Percentiles rank a stretch among this genome's conserved stretches.
These are phyloP conservation scores for Fusarium siculi DNA, from an alignment of 2,329 filamentous ascomycete species.

Conservation along the genomic window DNA sequence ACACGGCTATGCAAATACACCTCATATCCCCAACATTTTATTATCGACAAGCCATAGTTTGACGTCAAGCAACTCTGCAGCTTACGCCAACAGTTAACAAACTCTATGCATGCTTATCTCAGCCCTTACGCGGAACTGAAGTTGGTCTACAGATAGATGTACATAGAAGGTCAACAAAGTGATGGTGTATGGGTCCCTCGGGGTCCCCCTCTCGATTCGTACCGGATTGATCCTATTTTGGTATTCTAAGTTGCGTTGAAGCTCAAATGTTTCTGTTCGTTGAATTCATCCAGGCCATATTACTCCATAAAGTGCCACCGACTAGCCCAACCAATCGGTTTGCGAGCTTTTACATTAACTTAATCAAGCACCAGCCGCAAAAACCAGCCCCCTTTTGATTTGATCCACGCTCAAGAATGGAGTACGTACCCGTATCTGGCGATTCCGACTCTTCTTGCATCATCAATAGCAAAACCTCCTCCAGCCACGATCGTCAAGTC, in stretches of 20 bases:
- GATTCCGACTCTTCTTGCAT: conserved; percentile 14
- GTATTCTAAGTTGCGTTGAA: conserved; percentile 38
- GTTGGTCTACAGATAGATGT: background rate
- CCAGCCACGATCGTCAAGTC: conserved; percentile 24
- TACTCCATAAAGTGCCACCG: conserved; percentile 38
- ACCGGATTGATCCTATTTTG: conserved; percentile 31
- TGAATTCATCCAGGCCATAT: conserved; percentile 36
- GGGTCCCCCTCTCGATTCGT: conserved; percentile 2
- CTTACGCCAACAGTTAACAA: conserved; percentile 23
- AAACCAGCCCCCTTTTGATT: conserved; percentile 37
- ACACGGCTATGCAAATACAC: conserved; percentile 15
- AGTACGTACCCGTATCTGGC: conserved; percentile 9
- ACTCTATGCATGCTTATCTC: conserved; percentile 18
- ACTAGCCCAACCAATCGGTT: conserved; percentile 31
- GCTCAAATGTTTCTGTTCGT: conserved; percentile 31
- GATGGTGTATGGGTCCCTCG: conserved; percentile 6
- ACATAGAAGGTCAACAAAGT: conserved; percentile 12
- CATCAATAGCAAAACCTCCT: background rate
- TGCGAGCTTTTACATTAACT: background rate
- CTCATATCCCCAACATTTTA: conserved; percentile 40
- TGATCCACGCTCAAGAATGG: conserved; percentile 22
- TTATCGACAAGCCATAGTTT: conserved; percentile 17
- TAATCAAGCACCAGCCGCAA: conserved; percentile 36
- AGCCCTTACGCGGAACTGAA: background rate
- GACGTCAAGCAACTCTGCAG: conserved; percentile 29